Conservation (phyloP, 1,284 basidiomycete species). For the Schizophyllum amplum region DNA sequence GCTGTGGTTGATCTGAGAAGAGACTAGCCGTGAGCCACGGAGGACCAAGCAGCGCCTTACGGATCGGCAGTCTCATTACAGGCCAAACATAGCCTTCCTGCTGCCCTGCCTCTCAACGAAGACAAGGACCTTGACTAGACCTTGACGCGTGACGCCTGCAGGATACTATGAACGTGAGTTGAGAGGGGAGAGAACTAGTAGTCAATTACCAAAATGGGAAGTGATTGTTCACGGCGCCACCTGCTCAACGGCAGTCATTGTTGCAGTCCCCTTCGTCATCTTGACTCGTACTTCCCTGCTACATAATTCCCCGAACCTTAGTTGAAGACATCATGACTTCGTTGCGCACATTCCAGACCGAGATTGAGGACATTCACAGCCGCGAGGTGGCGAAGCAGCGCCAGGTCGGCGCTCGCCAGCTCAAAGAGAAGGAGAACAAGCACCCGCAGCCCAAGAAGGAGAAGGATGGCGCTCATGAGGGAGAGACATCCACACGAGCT, state of each 20-base stretch:
- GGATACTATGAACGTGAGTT: too few species aligned
- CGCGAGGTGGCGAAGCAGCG: conserved; percentile 59
- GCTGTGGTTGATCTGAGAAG: too few species aligned
- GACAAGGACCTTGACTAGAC: too few species aligned
- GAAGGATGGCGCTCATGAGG: conserved; percentile 25
- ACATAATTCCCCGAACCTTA: background rate
- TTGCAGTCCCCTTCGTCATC: background rate
- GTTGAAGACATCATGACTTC: conserved; percentile 38
- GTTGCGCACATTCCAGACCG: conserved; percentile 62
- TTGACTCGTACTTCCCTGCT: background rate
- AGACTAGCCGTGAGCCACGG: too few species aligned
- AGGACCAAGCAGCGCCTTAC: too few species aligned
- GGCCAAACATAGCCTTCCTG: too few species aligned
- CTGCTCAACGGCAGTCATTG: background rate
- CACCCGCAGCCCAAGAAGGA: conserved; percentile 17
- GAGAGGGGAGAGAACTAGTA: too few species aligned
- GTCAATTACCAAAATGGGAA: background rate
- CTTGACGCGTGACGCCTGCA: too few species aligned
- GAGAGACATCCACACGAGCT: conserved; percentile 15
- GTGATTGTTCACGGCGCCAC: background rate
- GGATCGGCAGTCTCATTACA: too few species aligned
- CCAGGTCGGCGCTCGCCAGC: conserved; percentile 22
- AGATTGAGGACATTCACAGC: conserved; percentile 66
- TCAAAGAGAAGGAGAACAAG: conserved; percentile 17
- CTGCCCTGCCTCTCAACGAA: too few species aligned